phyloP scores from a whole-genome alignment of 1,139 yeast species.

The Hansenula sp. region DNA sequence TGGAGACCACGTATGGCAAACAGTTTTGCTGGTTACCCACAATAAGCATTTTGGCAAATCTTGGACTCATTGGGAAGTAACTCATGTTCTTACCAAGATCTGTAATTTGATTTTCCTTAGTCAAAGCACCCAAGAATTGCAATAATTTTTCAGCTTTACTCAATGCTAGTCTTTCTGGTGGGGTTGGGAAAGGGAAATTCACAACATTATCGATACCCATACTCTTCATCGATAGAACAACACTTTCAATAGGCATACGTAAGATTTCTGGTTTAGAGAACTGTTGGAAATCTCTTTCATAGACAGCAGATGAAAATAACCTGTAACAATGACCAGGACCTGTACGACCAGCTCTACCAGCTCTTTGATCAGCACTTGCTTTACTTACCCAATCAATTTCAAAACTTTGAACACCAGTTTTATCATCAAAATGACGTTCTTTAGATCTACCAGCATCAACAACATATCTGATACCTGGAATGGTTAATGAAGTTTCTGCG shows the following conservation, averaged over 20 bases:
- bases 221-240: conserved; percentile 89
- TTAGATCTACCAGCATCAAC: conserved; percentile 95
- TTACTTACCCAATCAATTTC: conserved; percentile 91
- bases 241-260: conserved; percentile 95
- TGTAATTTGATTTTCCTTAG: conserved; percentile 52
- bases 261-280: conserved; percentile 87
- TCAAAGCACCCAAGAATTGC: conserved; percentile 76
- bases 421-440: conserved; percentile 78
- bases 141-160: conserved; percentile 65
- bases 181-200: conserved; percentile 96
- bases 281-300: conserved; percentile 77
- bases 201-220: conserved; percentile 92
- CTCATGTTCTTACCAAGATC: conserved; percentile 84
- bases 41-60: conserved; percentile 86
- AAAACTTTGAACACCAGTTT: conserved; percentile 89
- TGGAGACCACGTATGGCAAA: conserved; percentile 80
- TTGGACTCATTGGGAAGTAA: conserved; percentile 87
- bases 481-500: conserved; percentile 96
- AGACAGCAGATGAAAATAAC: conserved; percentile 91
- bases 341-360: conserved; percentile 99
- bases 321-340: conserved; percentile 99
- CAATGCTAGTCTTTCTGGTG: conserved; percentile 68
- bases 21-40: conserved; percentile 87
- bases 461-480: conserved; percentile 93
- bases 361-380: conserved; percentile 92